phyloP scores from a whole-genome alignment of 2,329 filamentous ascomycete genomes.

The Esteya vermicola region DNA sequence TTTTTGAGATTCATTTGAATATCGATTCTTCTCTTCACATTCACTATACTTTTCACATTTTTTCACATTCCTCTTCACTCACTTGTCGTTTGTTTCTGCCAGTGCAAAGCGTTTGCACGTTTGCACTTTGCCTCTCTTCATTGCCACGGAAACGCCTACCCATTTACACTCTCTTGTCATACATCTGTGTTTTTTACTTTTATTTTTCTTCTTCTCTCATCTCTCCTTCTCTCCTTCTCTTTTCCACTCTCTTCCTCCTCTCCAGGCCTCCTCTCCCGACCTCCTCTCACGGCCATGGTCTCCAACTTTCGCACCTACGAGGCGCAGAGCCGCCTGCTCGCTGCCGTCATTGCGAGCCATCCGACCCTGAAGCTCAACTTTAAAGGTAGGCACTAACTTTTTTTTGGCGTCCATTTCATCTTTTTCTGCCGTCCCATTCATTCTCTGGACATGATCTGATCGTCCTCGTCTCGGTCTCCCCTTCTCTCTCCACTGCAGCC shows the following conservation, averaged over 20 bases:
- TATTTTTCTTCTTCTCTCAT: background rate
- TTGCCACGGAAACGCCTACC: conserved; percentile 2
- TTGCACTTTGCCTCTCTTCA: background rate
- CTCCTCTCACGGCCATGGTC: conserved; percentile 20
- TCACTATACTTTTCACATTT: too few relatives aligned
- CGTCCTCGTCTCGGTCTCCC: background rate
- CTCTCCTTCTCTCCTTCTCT: background rate
- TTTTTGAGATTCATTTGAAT: too few relatives aligned
- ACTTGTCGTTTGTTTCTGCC: background rate
- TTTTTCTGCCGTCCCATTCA: background rate
- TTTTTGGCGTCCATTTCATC: background rate
- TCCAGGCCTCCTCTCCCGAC: background rate
- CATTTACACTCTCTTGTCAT: background rate
- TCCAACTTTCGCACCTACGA: conserved; percentile 48
- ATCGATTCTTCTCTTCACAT: too few relatives aligned
- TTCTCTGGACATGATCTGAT: background rate
- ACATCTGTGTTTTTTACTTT: background rate
- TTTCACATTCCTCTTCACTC: background rate
- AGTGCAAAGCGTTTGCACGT: background rate
- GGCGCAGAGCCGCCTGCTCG: conserved; percentile 42
- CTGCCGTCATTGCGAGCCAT: conserved; percentile 45
- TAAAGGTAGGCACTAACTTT: conserved; percentile 33
- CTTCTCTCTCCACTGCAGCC: conserved; percentile 22
- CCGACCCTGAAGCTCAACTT: conserved; percentile 42
- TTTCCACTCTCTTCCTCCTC: background rate